Conservation (phyloP, 2,329 filamentous ascomycete genomes). For the Trichoderma cornu-damae region DNA sequence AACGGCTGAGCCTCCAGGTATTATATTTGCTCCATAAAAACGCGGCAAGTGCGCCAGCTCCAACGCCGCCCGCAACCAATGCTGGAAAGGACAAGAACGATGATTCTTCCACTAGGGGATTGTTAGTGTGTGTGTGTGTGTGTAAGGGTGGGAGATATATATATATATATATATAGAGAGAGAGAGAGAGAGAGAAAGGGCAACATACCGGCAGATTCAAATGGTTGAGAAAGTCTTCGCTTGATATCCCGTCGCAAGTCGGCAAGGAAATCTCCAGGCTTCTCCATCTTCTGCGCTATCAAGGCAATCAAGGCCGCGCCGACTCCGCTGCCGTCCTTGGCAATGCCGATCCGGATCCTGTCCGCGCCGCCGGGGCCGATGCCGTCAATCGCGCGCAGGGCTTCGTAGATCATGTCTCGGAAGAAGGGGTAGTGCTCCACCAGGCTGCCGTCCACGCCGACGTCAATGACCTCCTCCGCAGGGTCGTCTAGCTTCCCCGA, state of each 20-base stretch:
- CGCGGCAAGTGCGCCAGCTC: slow-evolving; percentile 36
- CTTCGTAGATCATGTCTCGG: slow-evolving; percentile 80
- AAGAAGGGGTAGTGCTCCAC: slow-evolving; percentile 96
- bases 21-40: slow-evolving; percentile 35
- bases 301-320: slow-evolving; percentile 92
- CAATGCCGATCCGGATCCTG: slow-evolving; percentile 88
- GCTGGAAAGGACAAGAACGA: slow-evolving; percentile 29
- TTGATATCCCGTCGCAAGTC: slow-evolving; percentile 39
- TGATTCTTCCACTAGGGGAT: slow-evolving; percentile 29
- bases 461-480: slow-evolving; percentile 69
- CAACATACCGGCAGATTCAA: slow-evolving; percentile 31
- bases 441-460: slow-evolving; percentile 90
- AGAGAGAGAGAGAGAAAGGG: neutral
- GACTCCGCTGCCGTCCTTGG: slow-evolving; percentile 81
- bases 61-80: slow-evolving; percentile 34
- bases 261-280: slow-evolving; percentile 41
- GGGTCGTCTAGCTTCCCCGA: slow-evolving; percentile 63
- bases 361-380: slow-evolving; percentile 76
- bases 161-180: neutral
- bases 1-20: slow-evolving; percentile 20
- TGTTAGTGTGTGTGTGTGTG: neutral
- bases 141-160: too few species aligned
- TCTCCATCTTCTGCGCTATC: slow-evolving; percentile 67
- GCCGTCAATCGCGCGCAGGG: slow-evolving; percentile 67
- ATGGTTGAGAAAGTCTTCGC: slow-evolving; percentile 30